Conservation (phyloP, 257 asterid species). For the Solanum arcanum region DNA sequence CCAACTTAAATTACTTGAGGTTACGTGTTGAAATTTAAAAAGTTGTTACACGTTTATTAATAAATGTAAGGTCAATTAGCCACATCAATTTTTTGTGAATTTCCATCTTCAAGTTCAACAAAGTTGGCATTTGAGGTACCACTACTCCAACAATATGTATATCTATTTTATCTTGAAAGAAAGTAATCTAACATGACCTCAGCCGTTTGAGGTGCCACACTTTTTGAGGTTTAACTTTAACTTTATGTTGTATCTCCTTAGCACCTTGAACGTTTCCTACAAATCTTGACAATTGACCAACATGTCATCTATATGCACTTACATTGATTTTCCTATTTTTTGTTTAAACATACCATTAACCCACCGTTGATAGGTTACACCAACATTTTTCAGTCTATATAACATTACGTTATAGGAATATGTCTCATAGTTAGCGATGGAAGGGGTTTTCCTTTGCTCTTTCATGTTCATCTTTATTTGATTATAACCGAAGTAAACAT, state of each 20-base stretch:
- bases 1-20: background rate
- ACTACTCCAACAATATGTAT: background rate
- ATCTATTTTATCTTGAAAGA: background rate
- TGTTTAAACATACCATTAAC: background rate
- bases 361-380: background rate
- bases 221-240: background rate
- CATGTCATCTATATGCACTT: background rate
- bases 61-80: background rate
- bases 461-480: background rate
- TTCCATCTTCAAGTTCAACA: background rate
- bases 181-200: background rate
- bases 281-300: background rate
- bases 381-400: background rate
- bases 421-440: background rate
- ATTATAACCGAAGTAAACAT: background rate
- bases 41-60: background rate
- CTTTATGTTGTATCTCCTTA: background rate
- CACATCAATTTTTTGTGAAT: background rate
- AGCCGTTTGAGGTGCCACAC: background rate
- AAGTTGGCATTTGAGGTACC: background rate
- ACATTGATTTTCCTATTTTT: background rate
- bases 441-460: background rate
- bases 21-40: background rate
- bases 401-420: background rate
- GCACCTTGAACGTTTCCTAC: background rate